Base-by-base conservation (phyloP, 2,329 filamentous ascomycete species). In the Aureobasidium subglaciale region DNA sequence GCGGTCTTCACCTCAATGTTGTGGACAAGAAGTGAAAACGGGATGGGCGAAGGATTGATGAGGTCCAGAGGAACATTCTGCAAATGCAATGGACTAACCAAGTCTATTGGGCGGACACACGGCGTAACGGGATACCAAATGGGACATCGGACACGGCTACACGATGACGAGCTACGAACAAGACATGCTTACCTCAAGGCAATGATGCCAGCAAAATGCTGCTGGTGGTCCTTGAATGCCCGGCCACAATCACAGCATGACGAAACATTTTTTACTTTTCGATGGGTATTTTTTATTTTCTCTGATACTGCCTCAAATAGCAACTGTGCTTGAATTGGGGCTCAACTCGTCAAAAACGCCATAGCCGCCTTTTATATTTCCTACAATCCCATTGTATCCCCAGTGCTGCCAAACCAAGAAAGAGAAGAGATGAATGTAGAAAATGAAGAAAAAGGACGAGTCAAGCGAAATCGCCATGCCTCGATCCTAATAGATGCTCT, bases 11-110 rank as follows among this genome's bases (percentile, higher is more conserved):
- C 11, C 38, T 45, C 13, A 16, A 24, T 1, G 7, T 56, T 18
- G 29, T 50, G 18, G 30, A 46, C 29, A 48, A 27, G 34, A 37
- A 46, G 42, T 48, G 34, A 48, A n/a, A n/a, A n/a, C n/a, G n/a
- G n/a, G n/a, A n/a, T n/a, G n/a, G 53, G 24, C 8, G 7, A 25
- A 13, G 11, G 15, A n/a, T 4, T 24, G 7, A 22, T 11, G 4
- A 7, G 20, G 25, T 13, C 13, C 16, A 13, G 18, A 24, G 11
- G 15, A 24, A n/a, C n/a, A n/a, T n/a, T n/a, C n/a, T n/a, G n/a
- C n/a, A n/a, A n/a, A n/a, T n/a, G n/a, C n/a, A n/a, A n/a, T n/a
- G n/a, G n/a, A n/a, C n/a, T n/a, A n/a, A n/a, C n/a, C n/a, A 30
- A 30, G 29, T 30, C 29, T 30, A n/a, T n/a, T n/a, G n/a, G n/a